Percentiles rank a stretch among this genome's conserved stretches.
Evolutionary conservation across 2,329 filamentous ascomycete genomes (phyloP).

Genomic region (Xylaria sp.): DNA sequence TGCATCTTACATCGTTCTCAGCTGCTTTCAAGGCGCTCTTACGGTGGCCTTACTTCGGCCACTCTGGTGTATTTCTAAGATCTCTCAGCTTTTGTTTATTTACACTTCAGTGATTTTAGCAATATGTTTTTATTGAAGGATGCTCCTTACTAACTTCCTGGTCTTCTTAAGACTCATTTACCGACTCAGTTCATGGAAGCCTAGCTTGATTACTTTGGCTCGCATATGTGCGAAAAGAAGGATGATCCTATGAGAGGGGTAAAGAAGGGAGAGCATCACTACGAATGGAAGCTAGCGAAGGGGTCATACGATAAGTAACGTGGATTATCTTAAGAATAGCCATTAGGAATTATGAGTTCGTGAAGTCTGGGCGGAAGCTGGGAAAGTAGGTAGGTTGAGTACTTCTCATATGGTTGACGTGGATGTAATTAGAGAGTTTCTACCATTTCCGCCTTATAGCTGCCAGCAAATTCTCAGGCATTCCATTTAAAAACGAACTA

Average conservation of each 20-base stretch:
- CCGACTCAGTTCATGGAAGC: slow-evolving; percentile 77
- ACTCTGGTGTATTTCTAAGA: background rate
- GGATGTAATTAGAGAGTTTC: background rate
- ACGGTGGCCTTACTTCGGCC: background rate
- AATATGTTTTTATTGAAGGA: background rate
- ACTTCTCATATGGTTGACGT: no score
- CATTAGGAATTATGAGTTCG: no score
- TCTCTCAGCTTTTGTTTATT: background rate
- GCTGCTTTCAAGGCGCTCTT: background rate
- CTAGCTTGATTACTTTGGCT: slow-evolving; percentile 76
- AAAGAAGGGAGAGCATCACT: slow-evolving; percentile 68
- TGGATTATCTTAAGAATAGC: no score
- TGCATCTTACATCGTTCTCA: no score
- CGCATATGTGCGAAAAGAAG: slow-evolving; percentile 71
- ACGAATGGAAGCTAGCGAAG: slow-evolving; percentile 65
- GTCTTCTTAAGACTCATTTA: slow-evolving; percentile 55
- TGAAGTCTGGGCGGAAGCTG: no score
- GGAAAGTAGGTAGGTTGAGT: no score
- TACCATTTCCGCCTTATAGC: no score
- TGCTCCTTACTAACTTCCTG: background rate
- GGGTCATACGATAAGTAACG: slow-evolving; percentile 28
- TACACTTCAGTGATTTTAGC: background rate
- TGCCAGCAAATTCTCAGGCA: background rate
- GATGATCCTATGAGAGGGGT: slow-evolving; percentile 62
- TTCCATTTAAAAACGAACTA: no score